Evolutionary conservation across 2,329 filamentous ascomycete genomes (phyloP).

Genomic region (Cordyceps farinosa): DNA sequence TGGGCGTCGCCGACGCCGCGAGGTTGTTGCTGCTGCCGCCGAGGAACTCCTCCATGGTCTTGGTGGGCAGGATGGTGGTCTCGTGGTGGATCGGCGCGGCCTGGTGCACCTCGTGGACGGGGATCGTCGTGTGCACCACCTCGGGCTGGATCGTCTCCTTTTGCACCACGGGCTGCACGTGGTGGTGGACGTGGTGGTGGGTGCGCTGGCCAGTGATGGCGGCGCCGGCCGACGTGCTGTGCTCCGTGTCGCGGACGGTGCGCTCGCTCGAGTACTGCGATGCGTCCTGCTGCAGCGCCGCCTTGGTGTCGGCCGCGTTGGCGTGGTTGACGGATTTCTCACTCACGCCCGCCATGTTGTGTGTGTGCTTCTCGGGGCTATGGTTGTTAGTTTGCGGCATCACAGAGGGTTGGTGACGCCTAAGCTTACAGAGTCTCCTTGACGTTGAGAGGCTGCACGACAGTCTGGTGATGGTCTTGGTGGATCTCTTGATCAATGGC

Average conservation of each 20-base stretch:
- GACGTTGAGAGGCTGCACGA: slow-evolving; percentile 57
- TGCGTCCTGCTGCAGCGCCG: slow-evolving; percentile 49
- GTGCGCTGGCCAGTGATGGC: slow-evolving; percentile 30
- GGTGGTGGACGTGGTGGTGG: slow-evolving; percentile 57
- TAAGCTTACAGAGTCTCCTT: slow-evolving; percentile 42
- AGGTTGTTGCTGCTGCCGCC: slow-evolving; percentile 41
- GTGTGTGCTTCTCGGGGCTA: slow-evolving; percentile 58
- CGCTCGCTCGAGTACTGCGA: slow-evolving; percentile 29
- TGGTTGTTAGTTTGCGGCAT: neutral
- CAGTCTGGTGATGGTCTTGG: slow-evolving; percentile 69
- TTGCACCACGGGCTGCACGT: slow-evolving; percentile 66
- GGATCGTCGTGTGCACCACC: slow-evolving; percentile 68
- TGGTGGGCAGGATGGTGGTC: slow-evolving; percentile 59
- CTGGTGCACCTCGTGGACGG: slow-evolving; percentile 70
- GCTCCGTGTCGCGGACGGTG: slow-evolving; percentile 29
- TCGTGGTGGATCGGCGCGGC: slow-evolving; percentile 63
- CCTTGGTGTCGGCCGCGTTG: slow-evolving; percentile 45
- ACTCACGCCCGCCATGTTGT: slow-evolving; percentile 56
- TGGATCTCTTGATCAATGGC: slow-evolving; percentile 67
- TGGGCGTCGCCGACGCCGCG: slow-evolving; percentile 51
- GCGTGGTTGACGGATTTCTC: slow-evolving; percentile 61
- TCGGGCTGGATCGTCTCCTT: slow-evolving; percentile 66
- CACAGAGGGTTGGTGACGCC: neutral
- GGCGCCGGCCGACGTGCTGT: slow-evolving; percentile 26
- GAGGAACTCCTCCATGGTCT: slow-evolving; percentile 62